Evolutionary conservation across 495 filamentous ascomycete species (phyloP), one percentile per base, ranked within the genome.

Genomic region (Glonium stellatum): DNA sequence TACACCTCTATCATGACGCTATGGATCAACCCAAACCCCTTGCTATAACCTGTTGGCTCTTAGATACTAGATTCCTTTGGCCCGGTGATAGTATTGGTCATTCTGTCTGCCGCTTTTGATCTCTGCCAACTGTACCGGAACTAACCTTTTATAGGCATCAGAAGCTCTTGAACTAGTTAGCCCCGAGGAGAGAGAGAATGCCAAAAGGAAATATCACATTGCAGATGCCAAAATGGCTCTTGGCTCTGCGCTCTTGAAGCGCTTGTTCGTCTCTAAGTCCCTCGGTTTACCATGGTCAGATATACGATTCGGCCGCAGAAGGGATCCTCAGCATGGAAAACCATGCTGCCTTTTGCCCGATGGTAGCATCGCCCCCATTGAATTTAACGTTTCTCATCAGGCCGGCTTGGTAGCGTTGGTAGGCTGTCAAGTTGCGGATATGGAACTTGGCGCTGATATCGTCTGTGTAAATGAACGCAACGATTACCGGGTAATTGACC

Each of bases 381-480:
- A 87, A 57, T 96, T 96, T 80, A 96, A 96, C 69, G 87, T 96
- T 56, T 87, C 83, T 55, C 91, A 96, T 69, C 91, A 96, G 70
- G 87, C 86, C 13, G 88, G 88, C 0, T 72, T 96, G 11, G 89
- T 92, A 10, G 79, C 81, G 5, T 67, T 89, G 4, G 78, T 82
- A 4, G 85, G 83, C 37, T 67, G 69, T 65, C 50, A 65, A 4
- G 71, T 78, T 10, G 73, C 77, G 0, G 59, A 62, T 5, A 42
- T 65, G n/a, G 76, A 66, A 19, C 59, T 70, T 13, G 66, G 67
- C 55, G 64, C 75, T 4, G 74, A 74, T 70, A 78, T 92, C 6
- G 87, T 89, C 18, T 91, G 87, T 73, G 82, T 84, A 5, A 81
- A 84, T 59, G 89, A 95, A 74, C 78, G 84, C 3, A 76, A 79